Evolutionary conservation across 192 early-diverging fungal genomes (phyloP).

Genomic region (Coemansia sp.): DNA sequence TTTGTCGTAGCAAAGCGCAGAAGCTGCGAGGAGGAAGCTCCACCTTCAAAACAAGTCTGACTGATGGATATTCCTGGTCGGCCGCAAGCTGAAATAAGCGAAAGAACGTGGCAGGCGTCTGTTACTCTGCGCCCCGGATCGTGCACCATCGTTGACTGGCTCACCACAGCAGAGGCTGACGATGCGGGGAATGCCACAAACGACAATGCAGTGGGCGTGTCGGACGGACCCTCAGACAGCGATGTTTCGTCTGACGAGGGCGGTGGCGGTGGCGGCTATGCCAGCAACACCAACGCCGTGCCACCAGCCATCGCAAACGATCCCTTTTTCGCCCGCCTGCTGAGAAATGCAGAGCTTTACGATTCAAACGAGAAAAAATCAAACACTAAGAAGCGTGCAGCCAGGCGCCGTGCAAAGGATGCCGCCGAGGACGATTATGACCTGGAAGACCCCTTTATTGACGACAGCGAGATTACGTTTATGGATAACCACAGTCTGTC

Average conservation of each 20-base stretch:
- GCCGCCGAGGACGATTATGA: conserved; percentile 48
- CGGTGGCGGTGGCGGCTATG: conserved; percentile 32
- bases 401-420: conserved; percentile 30
- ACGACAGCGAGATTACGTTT: conserved; percentile 54
- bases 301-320: conserved; percentile 56
- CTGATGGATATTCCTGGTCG: conserved; percentile 38
- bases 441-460: conserved; percentile 57
- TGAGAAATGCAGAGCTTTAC: conserved; percentile 44
- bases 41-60: background rate
- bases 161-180: conserved; percentile 13
- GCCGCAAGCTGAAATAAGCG: conserved; percentile 21
- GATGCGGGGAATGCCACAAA: conserved; percentile 5
- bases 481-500: conserved; percentile 46
- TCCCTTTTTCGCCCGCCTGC: conserved; percentile 50
- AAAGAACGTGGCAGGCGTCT: conserved; percentile 34
- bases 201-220: background rate
- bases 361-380: conserved; percentile 34
- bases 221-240: conserved; percentile 28
- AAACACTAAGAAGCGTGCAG: conserved; percentile 15
- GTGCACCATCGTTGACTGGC: conserved; percentile 51
- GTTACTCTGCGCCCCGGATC: conserved; percentile 41
- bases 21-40: background rate
- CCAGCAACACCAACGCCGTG: conserved; percentile 37
- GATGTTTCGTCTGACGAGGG: conserved; percentile 27
- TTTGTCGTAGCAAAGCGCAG: background rate